Percentiles rank a stretch among this genome's conserved stretches.
Evolutionary conservation across 225 moss, liverwort and hornwort species (phyloP).

Genomic region (Marchantia polymorpha): DNA sequence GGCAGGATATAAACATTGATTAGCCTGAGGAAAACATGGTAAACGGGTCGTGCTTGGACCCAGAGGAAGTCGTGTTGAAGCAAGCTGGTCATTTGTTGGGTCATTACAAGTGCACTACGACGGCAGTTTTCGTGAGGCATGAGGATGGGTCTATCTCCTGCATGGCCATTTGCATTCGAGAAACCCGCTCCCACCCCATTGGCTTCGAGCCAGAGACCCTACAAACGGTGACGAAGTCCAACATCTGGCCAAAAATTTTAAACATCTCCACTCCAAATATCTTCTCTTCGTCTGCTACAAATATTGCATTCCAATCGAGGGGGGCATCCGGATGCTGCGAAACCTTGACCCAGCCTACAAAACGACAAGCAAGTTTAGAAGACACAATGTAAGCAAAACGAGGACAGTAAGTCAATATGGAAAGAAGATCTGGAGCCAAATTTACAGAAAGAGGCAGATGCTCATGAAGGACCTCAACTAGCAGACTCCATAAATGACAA

Average conservation of each 20-base stretch:
- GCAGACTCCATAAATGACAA: background rate
- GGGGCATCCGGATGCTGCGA: slow-evolving; percentile 49
- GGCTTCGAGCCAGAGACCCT: slow-evolving; percentile 33
- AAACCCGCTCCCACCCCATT: slow-evolving; percentile 43
- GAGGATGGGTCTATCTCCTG: slow-evolving; percentile 48
- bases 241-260: slow-evolving; percentile 46
- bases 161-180: slow-evolving; percentile 41
- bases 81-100: background rate
- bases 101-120: slow-evolving; percentile 35
- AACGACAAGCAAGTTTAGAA: background rate
- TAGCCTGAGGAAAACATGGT: slow-evolving; percentile 1
- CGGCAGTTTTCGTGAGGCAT: slow-evolving; percentile 42
- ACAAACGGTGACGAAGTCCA: slow-evolving; percentile 42
- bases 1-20: slow-evolving; percentile 2
- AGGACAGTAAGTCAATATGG: background rate
- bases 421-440: too few relatives aligned
- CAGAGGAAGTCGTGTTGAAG: background rate
- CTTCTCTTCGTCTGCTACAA: slow-evolving; percentile 41
- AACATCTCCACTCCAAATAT: slow-evolving; percentile 51
- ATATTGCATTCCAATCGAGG: slow-evolving; percentile 45
- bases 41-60: background rate
- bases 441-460: too few relatives aligned
- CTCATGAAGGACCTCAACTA: background rate
- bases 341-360: slow-evolving; percentile 46
- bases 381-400: background rate